Evolutionary conservation across 2,329 filamentous ascomycete species (phyloP), one percentile per base, ranked within the genome.

Genomic region (Epichloe uncinata): DNA sequence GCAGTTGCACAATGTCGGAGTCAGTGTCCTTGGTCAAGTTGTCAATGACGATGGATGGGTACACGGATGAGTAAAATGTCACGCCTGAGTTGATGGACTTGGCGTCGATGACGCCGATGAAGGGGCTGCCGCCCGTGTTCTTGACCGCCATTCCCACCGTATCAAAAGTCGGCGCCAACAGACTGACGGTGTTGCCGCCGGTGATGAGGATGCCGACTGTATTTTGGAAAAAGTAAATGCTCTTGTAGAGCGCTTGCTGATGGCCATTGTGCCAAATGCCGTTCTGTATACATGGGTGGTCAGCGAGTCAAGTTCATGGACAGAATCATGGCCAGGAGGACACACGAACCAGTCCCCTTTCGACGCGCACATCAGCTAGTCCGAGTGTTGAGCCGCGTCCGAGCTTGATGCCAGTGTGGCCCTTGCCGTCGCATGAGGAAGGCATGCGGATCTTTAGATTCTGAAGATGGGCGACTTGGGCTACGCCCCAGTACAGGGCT

Each of bases 401-500:
- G 20, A 72, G 63, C 2, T 52, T 53, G 43, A 73, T 71, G 33
- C 70, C 69, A 3, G 64, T 67, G 53, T 73, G 69, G 1, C 69
- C 69, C 1, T 60, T 56, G 33, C 63, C 64, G 41, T 65, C 63
- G 37, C 49, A 54, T 0, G 69, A 65, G 1, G 50, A 51, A 2
- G 68, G 55, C 68, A 73, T 69, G 16, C 52, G 60, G 45, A 73
- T 72, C 51, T 63, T 67, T 52, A 72, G 56, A 49, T 73, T 72
- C 43, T 69, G 67, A 6, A 71, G 59, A 44, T 70, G 66, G 1
- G 66, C 62, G 15, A 52, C 68, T 51, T 72, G 69, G 2, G 69
- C 69, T n/a, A 73, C 69, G 9, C 68, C 66, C 70, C 70, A 73
- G 42, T 59, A 66, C 0, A 73, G 61, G 4, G 69, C 69, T 3